phyloP scores from a whole-genome alignment of 768 basidiomycete species.

The Pluteus cervinus region DNA sequence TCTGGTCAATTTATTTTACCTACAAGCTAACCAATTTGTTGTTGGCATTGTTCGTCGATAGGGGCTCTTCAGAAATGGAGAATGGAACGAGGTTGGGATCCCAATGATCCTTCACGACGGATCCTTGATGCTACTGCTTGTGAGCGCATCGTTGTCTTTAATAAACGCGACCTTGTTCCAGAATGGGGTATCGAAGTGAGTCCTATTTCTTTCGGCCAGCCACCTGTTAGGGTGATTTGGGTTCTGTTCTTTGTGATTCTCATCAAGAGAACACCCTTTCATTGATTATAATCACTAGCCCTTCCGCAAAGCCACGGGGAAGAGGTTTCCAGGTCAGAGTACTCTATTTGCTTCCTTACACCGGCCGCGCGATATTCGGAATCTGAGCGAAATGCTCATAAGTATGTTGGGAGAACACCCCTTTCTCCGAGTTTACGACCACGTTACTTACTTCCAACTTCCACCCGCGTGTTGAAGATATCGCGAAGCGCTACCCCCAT shows the following conservation, averaged over 20 bases:
- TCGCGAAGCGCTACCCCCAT: constrained; percentile 64
- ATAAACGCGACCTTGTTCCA: constrained; percentile 89
- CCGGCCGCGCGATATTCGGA: constrained; percentile 55
- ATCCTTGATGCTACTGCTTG: constrained; percentile 43
- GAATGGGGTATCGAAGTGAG: constrained; percentile 82
- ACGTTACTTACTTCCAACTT: background rate
- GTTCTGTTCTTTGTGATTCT: constrained; percentile 9
- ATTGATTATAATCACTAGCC: constrained; percentile 39
- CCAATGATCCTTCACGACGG: constrained; percentile 32
- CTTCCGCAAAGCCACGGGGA: constrained; percentile 65
- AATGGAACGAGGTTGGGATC: constrained; percentile 56
- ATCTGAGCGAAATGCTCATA: constrained; percentile 62
- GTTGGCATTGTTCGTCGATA: constrained; percentile 18
- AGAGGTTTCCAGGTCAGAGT: constrained; percentile 64
- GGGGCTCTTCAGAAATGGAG: constrained; percentile 66
- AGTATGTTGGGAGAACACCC: constrained; percentile 60
- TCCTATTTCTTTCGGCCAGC: too few species aligned
- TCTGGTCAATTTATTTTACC: background rate
- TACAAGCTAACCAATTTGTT: background rate
- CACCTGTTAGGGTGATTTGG: too few species aligned
- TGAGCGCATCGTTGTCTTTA: constrained; percentile 86
- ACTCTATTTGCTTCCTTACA: constrained; percentile 72
- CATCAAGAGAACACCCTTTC: constrained; percentile 8
- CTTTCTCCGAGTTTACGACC: constrained; percentile 11
- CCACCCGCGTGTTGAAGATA: constrained; percentile 33